Base-by-base conservation (phyloP, 768 basidiomycete species). In the Boletus vermiculosoides region DNA sequence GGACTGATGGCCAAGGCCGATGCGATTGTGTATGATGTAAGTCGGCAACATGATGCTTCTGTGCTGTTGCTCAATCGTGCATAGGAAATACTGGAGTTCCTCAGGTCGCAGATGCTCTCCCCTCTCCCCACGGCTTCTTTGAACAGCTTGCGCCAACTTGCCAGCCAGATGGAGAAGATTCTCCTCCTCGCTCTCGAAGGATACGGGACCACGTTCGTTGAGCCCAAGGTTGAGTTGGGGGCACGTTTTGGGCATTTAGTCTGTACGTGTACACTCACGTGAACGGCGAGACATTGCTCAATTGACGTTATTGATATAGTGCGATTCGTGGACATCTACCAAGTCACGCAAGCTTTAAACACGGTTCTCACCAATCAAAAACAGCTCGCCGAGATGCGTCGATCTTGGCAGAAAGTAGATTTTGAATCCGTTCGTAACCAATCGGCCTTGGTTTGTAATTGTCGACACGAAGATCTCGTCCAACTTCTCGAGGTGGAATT, bases 391-490 rank as follows among this genome's bases (percentile, higher is more conserved):
- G 92, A 94, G 60, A 93, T 94, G 90, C 87, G 87, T 48, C 81
- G 87, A 54, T 91, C 92, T 23, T 94, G 93, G 92, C 78, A 82
- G 59, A 90, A 89, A 71, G 84, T 94, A 44, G 90, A 94, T 68
- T 94, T 94, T 63, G 91, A 94, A 70, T 91, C 90, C 30, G 90
- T 94, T 54, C 83, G 92, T 58, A 94, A 94, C 66, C 92, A 94
- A 67, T 91, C 90, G n/a, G 92, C 92, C 18, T 76, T 94, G 65
- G 92, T 94, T 30, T 93, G 92, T 80, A 93, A 94, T 68, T 94
- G 92, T 71, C 87, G 92, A 48, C 91, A 93, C 62, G 92, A 93
- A 72, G 90, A 93, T 64, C 80, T 94, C 49, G 83, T 90, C 41
- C 90, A 93, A 63, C 79, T 93, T 47, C 73, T 94, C 47, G 92